A percentile compares a stretch with the other conserved stretches of the same genome.
Evolutionary conservation across 139 green algal species (phyloP).

Genomic region (Pleodorina starrii): DNA sequence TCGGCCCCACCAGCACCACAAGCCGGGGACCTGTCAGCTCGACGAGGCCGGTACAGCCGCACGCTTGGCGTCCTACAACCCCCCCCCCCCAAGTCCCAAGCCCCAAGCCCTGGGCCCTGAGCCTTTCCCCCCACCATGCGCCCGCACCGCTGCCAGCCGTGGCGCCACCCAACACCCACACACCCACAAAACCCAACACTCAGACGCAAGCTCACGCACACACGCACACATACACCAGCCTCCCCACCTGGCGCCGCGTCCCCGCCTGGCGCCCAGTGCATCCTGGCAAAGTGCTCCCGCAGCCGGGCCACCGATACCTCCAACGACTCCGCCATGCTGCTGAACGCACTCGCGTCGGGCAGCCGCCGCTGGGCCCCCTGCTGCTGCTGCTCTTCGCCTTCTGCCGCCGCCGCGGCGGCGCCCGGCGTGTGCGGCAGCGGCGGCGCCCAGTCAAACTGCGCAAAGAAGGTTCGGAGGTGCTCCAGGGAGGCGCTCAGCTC

Average conservation of each 20-base stretch:
- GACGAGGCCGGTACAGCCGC: no score
- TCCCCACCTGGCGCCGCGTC: neutral
- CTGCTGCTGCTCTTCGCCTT: neutral
- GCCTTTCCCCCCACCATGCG: no score
- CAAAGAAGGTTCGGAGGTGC: conserved; percentile 2
- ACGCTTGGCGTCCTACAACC: no score
- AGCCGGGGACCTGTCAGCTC: no score
- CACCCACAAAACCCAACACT: no score
- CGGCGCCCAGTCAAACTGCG: conserved; percentile 22
- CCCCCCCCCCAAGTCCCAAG: no score
- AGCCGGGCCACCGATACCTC: conserved; percentile 36
- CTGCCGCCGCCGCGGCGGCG: neutral
- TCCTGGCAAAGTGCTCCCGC: neutral
- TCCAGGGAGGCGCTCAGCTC: conserved; percentile 26
- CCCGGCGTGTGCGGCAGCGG: neutral
- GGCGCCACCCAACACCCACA: no score
- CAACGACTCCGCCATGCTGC: neutral
- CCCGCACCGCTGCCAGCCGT: no score
- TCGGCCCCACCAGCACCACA: no score
- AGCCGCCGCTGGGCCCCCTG: neutral
- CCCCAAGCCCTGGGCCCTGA: no score
- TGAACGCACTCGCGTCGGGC: conserved; percentile 4
- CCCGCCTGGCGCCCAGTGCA: neutral
- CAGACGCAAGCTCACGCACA: no score
- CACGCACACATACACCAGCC: neutral